These are phyloP conservation scores for Trypanosoma rangeli DNA, from an alignment of 208 protist genomes.

Conservation along the genomic window DNA sequence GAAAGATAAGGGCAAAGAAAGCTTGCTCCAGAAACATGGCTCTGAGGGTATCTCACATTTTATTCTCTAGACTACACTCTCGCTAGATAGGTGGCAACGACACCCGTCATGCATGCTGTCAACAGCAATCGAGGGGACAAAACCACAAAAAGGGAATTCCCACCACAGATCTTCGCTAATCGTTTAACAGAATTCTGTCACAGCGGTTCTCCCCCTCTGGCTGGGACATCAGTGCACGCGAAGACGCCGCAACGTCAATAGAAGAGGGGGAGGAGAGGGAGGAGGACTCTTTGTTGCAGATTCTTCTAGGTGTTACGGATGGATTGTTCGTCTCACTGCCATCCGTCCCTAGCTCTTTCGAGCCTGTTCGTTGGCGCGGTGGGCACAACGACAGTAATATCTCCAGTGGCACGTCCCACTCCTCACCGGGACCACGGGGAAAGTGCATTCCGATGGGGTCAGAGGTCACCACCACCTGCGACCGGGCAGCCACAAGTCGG, in stretches of 20 bases:
- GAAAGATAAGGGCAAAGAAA: neutral
- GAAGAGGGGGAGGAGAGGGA: constrained; percentile 17
- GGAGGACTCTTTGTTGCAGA: neutral
- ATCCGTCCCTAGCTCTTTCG: neutral
- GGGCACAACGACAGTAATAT: constrained; percentile 37
- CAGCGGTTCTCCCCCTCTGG: constrained; percentile 6
- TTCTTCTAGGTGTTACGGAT: neutral
- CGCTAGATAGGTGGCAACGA: no score
- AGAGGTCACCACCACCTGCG: neutral
- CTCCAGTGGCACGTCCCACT: constrained; percentile 67
- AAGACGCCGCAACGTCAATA: neutral
- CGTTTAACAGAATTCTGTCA: constrained; percentile 4
- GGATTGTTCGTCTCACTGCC: neutral
- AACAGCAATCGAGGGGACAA: neutral
- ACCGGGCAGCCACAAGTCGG: neutral
- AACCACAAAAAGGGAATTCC: neutral
- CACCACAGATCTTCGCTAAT: neutral
- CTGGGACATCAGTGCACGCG: neutral
- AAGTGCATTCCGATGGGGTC: constrained; percentile 44
- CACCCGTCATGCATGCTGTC: no score
- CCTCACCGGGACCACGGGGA: constrained; percentile 47
- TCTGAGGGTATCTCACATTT: no score
- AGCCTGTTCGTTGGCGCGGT: neutral
- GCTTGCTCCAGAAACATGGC: neutral
- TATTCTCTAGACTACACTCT: no score